Evolutionary conservation across 2,329 filamentous ascomycete species (phyloP), one percentile per base, ranked within the genome.

Genomic region (Annulohypoxylon truncatum): DNA sequence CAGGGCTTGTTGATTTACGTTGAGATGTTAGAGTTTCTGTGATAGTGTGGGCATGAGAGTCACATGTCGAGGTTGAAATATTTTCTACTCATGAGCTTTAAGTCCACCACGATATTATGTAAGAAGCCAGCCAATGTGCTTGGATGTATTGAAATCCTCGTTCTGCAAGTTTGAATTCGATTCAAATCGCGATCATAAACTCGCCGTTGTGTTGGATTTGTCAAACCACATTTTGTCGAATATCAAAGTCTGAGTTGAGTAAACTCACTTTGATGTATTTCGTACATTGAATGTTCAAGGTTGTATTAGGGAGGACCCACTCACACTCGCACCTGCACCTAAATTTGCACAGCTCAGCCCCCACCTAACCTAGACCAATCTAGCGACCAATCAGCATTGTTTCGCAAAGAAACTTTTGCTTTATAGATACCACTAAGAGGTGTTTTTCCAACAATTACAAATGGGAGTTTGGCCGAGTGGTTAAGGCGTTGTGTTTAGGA

Each of bases 401-500:
- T 18, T n/a, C 4, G 7, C 44, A 2, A 35, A 33, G 1, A 31
- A 15, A 35, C 12, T 28, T n/a, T 9, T n/a, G 6, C 8, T 15
- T 8, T 35, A 51, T 51, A 51, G 10, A 35, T 13, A 8, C 12
- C 3, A 18, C 5, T 40, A 53, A 53, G 3, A 10, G 4, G n/a
- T 10, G 0, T 2, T 4, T 10, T 8, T 15, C 15, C 31, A 52
- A 47, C 52, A 48, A n/a, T 3, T 13, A 2, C n/a, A 48, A 24
- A 48, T 55, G 80, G 77, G 76, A 79, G 77, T 81, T 75, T 84
- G 82, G 82, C 82, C 82, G 82, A 84, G 83, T 84, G 82, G 82
- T 84, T 84, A 84, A 83, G 82, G 82, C 82, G 82, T 80, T 82
- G 82, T 83, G 82, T 84, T 84, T 84, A 84, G 82, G 82, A 72